Conservation (phyloP, 805 yeast species). For the Lipomyces japonicus region DNA sequence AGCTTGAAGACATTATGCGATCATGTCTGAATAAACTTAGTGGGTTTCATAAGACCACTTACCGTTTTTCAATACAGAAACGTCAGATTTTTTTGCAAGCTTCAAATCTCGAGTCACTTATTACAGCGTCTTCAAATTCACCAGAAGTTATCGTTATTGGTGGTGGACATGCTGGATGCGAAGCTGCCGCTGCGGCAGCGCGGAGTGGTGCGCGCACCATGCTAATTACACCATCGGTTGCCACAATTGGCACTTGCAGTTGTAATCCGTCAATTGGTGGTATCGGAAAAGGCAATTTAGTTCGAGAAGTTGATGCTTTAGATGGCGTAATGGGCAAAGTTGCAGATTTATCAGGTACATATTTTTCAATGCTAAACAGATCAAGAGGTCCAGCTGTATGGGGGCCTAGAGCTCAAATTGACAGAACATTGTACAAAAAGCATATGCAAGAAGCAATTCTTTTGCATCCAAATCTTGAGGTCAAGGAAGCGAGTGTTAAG, state of each 20-base stretch:
- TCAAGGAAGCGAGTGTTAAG: slow-evolving; percentile 73
- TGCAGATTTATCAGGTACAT: slow-evolving; percentile 92
- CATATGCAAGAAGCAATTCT: slow-evolving; percentile 73
- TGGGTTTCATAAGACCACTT: too few species aligned
- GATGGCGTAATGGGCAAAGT: slow-evolving; percentile 86
- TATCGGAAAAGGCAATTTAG: slow-evolving; percentile 90
- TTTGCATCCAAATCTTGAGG: slow-evolving; percentile 49
- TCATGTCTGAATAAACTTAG: too few species aligned
- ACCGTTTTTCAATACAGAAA: too few species aligned
- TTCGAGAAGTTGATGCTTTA: slow-evolving; percentile 91
- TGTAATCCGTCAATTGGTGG: slow-evolving; percentile 99
- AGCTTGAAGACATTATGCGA: too few species aligned
- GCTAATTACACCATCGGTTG: slow-evolving; percentile 69
- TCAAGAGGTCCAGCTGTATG: slow-evolving; percentile 96
- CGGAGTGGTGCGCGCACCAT: slow-evolving; percentile 70
- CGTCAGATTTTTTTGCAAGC: slow-evolving; percentile 14
- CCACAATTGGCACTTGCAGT: slow-evolving; percentile 87
- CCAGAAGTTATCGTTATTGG: slow-evolving; percentile 84
- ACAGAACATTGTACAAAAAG: slow-evolving; percentile 66
- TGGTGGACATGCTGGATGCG: slow-evolving; percentile 99
- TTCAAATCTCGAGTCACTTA: slow-evolving; percentile 9
- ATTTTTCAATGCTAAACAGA: slow-evolving; percentile 77
- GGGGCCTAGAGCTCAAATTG: slow-evolving; percentile 98
- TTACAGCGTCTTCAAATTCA: slow-evolving; percentile 3
- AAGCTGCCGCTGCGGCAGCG: slow-evolving; percentile 92